These are phyloP conservation scores for Radiomyces spectabilis DNA, from an alignment of 192 early-diverging fungal genomes.

Conservation along the genomic window DNA sequence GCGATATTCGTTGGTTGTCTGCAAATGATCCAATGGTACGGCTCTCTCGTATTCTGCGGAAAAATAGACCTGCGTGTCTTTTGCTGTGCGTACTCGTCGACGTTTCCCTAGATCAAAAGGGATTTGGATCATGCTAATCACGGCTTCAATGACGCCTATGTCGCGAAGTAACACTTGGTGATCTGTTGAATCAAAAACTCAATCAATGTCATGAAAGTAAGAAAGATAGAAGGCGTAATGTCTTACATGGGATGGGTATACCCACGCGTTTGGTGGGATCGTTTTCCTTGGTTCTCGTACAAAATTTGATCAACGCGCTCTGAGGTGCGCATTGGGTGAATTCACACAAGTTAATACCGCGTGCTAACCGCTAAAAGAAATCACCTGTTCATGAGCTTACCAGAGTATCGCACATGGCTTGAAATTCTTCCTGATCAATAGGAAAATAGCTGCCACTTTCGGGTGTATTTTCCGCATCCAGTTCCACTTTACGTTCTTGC, in stretches of 20 bases:
- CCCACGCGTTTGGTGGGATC: conserved; percentile 6
- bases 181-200: background rate
- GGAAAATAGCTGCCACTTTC: conserved; percentile 1
- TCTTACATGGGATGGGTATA: conserved; percentile 10
- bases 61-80: no score
- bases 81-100: background rate
- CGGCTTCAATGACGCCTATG: conserved; percentile 13
- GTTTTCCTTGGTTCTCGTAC: conserved; percentile 7
- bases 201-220: background rate
- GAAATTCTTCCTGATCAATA: conserved; percentile 1
- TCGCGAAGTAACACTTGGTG: conserved; percentile 12
- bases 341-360: no score
- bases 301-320: conserved; percentile 8
- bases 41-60: background rate
- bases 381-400: no score
- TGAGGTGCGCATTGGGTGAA: no score
- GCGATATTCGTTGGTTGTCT: background rate
- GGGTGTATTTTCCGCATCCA: background rate
- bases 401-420: conserved; percentile 7
- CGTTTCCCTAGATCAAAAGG: conserved; percentile 10
- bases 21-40: background rate
- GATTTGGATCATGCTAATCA: conserved; percentile 9
- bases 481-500: background rate
- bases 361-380: no score
- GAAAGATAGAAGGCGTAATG: background rate